Evolutionary conservation across 2,329 filamentous ascomycete species (phyloP).

Genomic region (Epichloe brachyelytri): DNA sequence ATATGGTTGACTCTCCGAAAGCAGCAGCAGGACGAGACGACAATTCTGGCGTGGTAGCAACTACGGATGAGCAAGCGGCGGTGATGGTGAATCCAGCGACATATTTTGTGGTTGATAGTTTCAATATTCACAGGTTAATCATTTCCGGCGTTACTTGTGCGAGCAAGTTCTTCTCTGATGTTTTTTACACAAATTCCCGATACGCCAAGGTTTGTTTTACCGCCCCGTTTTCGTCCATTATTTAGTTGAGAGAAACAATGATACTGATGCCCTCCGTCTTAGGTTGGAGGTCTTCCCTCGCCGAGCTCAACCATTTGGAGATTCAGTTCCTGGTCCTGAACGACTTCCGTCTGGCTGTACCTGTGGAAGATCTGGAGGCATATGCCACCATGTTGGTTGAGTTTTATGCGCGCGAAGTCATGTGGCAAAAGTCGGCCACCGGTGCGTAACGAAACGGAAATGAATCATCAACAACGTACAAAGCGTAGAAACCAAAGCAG

Average conservation of each 20-base stretch:
- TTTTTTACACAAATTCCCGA: constrained; percentile 97
- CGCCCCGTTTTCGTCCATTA: neutral
- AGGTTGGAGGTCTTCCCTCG: constrained; percentile 88
- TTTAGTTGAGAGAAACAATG: neutral
- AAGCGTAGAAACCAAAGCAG: neutral
- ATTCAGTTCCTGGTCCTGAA: constrained; percentile 92
- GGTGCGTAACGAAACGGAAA: neutral
- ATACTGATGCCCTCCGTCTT: constrained; percentile 8
- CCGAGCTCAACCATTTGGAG: constrained; percentile 91
- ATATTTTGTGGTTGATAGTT: constrained; percentile 92
- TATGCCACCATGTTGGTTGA: constrained; percentile 98
- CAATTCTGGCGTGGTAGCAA: constrained; percentile 10
- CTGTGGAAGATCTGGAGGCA: constrained; percentile 88
- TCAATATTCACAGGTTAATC: constrained; percentile 93
- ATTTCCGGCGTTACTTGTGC: constrained; percentile 96
- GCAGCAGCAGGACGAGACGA: constrained; percentile 12
- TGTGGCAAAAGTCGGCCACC: constrained; percentile 24
- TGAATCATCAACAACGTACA: too few relatives aligned
- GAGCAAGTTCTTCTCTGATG: constrained; percentile 98
- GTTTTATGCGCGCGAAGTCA: constrained; percentile 87
- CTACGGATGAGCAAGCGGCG: constrained; percentile 13
- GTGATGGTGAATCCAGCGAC: constrained; percentile 27
- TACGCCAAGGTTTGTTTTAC: constrained; percentile 76
- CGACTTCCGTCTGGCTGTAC: constrained; percentile 85
- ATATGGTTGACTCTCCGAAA: constrained; percentile 20